Conservation (phyloP, 2,329 filamentous ascomycete genomes). For the Xylaria sp. region DNA sequence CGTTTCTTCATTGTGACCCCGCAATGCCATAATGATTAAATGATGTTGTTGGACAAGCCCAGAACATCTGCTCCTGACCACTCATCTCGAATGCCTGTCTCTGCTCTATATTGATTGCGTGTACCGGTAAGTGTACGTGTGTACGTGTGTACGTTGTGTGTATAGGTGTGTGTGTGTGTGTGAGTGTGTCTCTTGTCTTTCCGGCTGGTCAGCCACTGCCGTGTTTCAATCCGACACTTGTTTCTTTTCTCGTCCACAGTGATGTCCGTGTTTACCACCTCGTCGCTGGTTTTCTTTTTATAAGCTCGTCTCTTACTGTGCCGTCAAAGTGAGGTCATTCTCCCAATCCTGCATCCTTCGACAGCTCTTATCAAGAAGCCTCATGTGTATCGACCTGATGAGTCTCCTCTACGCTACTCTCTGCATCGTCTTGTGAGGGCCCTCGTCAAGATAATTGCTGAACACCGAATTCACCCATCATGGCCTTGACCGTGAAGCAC, state of each 20-base stretch:
- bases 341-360: slow-evolving; percentile 14
- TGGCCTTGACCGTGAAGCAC: slow-evolving; percentile 72
- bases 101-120: slow-evolving; percentile 4
- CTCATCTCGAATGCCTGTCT: slow-evolving; percentile 10
- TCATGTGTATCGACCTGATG: slow-evolving; percentile 33
- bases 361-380: slow-evolving; percentile 17
- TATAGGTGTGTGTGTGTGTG: neutral
- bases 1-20: slow-evolving; percentile 6
- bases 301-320: slow-evolving; percentile 20
- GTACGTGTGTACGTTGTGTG: no score
- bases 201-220: slow-evolving; percentile 30
- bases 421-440: slow-evolving; percentile 18
- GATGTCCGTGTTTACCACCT: slow-evolving; percentile 19
- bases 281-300: slow-evolving; percentile 26
- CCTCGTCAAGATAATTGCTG: slow-evolving; percentile 1
- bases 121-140: neutral
- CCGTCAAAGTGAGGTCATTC: slow-evolving; percentile 18
- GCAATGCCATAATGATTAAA: slow-evolving; percentile 6
- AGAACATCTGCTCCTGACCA: slow-evolving; percentile 16
- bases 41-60: slow-evolving; percentile 24
- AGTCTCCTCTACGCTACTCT: slow-evolving; percentile 31
- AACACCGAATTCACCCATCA: slow-evolving; percentile 48
- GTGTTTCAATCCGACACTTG: slow-evolving; percentile 28
- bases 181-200: neutral
- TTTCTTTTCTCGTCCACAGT: slow-evolving; percentile 28